These are phyloP conservation scores for Hyphopichia buzzinii DNA, from an alignment of 1,139 yeast species.

Conservation along the genomic window DNA sequence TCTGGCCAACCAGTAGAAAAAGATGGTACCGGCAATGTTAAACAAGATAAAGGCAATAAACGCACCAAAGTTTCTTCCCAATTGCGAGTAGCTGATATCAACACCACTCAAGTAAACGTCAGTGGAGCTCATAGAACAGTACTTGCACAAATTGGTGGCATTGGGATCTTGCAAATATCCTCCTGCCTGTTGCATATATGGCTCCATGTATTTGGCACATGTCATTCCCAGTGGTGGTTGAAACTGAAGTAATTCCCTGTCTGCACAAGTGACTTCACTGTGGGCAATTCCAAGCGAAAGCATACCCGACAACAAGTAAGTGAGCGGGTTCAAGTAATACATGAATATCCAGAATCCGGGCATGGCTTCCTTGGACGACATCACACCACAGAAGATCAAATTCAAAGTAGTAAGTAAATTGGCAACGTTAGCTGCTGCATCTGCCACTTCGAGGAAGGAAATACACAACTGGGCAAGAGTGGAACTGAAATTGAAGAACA, in stretches of 20 bases:
- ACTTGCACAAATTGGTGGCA: constrained; percentile 17
- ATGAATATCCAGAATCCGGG: constrained; percentile 39
- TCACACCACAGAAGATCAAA: constrained; percentile 35
- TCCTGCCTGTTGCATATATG: constrained; percentile 21
- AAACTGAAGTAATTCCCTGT: constrained; percentile 44
- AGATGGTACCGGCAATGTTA: constrained; percentile 18
- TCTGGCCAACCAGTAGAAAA: constrained; percentile 27
- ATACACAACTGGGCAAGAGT: constrained; percentile 41
- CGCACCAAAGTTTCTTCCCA: constrained; percentile 28
- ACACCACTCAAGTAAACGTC: constrained; percentile 17
- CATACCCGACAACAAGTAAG: constrained; percentile 50
- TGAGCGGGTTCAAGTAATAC: constrained; percentile 26
- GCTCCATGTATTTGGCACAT: constrained; percentile 23
- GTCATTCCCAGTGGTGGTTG: constrained; percentile 41
- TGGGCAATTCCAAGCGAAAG: constrained; percentile 33
- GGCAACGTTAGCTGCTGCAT: constrained; percentile 38
- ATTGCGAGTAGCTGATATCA: constrained; percentile 14
- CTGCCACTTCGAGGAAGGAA: constrained; percentile 36
- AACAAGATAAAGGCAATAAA: constrained; percentile 19
- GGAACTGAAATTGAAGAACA: constrained; percentile 32
- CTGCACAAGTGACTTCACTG: constrained; percentile 34
- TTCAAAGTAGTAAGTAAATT: constrained; percentile 26
- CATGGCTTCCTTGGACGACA: constrained; percentile 22
- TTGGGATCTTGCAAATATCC: constrained; percentile 21
- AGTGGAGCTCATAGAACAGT: constrained; percentile 19